Base-by-base conservation (phyloP, 176 grass and related monocot genomes). In the Alopecurus myosuroides region DNA sequence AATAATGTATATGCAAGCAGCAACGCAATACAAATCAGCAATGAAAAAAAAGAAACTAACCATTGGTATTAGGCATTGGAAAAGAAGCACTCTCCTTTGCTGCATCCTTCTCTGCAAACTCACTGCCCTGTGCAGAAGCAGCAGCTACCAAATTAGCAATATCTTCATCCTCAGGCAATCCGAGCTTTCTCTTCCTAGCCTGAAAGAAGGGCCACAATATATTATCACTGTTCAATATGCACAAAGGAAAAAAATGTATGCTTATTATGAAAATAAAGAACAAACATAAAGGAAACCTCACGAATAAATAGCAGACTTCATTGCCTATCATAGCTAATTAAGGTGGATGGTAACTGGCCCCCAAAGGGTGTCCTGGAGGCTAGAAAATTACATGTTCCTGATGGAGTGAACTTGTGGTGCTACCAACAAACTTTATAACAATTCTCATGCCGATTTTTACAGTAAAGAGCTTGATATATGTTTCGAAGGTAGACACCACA, bases 131-230 rank as follows among this genome's bases (percentile, higher is more conserved):
- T 0, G 31, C 77, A 69, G 89, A 77, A 84, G 89, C 92, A 44
- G 52, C 9, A 51, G 86, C 90, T 18, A 71, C 86, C 74, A 94
- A 81, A 77, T 91, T 82, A 39, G 86, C 67, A 52, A 91, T 87
- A 53, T 91, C 92, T 77, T 93, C 89, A 44, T 90, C 88, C 45
- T 90, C 93, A 36, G 81, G 22, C 61, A 95, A 69, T 75, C 96
- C 93, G 8, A 94, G 80, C 75, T 98, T 98, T 77, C 93, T 90
- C 87, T 94, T 98, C 85, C 82, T 53, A 84, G 93, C 89, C 96
- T 98, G 81, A 46, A 77, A 76, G 66, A 28, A 61, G 25, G 68
- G 11, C 8, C 13, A 57, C 20, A 60, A 8, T n/a, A 25, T 66
- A 66, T 29, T 17, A 85, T 48, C 50, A 84, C 3, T 35, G n/a